Conservation (phyloP, 805 yeast species). For the Dipodascus geniculatus region DNA sequence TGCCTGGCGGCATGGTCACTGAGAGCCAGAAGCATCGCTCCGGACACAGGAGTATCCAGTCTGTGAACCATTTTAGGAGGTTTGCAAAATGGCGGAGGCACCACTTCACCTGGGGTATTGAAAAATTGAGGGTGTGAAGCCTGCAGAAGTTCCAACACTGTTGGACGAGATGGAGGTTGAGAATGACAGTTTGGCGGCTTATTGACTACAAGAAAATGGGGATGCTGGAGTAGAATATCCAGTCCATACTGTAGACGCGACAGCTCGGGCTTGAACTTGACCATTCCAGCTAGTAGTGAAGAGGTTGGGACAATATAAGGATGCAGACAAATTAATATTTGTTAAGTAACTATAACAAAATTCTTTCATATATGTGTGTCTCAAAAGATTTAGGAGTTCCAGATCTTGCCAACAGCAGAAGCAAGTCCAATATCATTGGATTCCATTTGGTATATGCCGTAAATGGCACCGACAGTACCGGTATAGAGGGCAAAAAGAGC, state of each 20-base stretch:
- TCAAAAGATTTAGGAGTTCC: slow-evolving; percentile 36
- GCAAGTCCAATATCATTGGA: slow-evolving; percentile 71
- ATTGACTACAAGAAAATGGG: slow-evolving; percentile 12
- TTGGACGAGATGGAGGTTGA: slow-evolving; percentile 8
- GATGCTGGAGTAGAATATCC: slow-evolving; percentile 10
- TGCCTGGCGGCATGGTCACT: slow-evolving; percentile 8
- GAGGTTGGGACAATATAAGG: no score
- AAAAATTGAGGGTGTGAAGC: slow-evolving; percentile 8
- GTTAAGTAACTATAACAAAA: slow-evolving; percentile 2
- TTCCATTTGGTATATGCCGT: slow-evolving; percentile 69
- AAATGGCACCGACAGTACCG: slow-evolving; percentile 59
- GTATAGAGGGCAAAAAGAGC: slow-evolving; percentile 58
- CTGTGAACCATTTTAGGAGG: slow-evolving; percentile 13
- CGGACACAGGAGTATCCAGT: slow-evolving; percentile 12
- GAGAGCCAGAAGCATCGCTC: slow-evolving; percentile 14
- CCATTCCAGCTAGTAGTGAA: no score
- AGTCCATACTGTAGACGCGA: slow-evolving; percentile 7
- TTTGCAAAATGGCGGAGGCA: slow-evolving; percentile 7
- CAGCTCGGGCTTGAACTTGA: no score
- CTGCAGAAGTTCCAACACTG: slow-evolving; percentile 7
- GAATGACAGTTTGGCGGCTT: slow-evolving; percentile 13
- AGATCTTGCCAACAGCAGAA: slow-evolving; percentile 48
- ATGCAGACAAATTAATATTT: background rate
- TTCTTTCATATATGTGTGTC: background rate
- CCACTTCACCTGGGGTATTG: background rate